A percentile compares a stretch with the other conserved stretches of the same genome.
These are phyloP conservation scores for Stereocaulon alpinum DNA, from an alignment of 495 filamentous ascomycete genomes.

Conservation along the genomic window DNA sequence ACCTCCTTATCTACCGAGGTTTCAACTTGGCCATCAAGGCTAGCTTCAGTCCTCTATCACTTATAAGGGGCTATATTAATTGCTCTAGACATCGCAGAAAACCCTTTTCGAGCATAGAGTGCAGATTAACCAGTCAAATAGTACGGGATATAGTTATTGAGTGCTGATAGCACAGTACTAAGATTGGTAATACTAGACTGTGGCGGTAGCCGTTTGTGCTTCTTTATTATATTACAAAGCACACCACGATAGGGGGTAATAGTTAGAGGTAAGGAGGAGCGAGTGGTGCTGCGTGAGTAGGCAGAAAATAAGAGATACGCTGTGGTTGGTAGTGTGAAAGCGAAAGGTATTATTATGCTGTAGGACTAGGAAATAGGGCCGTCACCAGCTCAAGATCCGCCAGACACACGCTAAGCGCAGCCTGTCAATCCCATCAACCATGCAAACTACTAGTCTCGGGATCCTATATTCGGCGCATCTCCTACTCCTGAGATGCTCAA, in stretches of 20 bases:
- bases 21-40: too few species aligned
- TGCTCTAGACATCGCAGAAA: too few species aligned
- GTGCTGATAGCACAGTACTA: constrained; percentile 49
- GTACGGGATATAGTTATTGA: constrained; percentile 43
- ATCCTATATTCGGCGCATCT: too few species aligned
- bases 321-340: constrained; percentile 74
- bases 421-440: too few species aligned
- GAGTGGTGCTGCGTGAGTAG: constrained; percentile 52
- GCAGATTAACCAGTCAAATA: too few species aligned
- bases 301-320: constrained; percentile 69
- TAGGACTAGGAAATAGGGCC: background rate
- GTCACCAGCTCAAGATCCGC: background rate
- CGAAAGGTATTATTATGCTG: constrained; percentile 59
- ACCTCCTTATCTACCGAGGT: too few species aligned
- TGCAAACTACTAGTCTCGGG: too few species aligned
- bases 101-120: too few species aligned
- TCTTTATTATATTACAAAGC: constrained; percentile 65
- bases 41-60: too few species aligned
- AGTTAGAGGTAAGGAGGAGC: constrained; percentile 71
- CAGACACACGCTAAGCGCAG: too few species aligned
- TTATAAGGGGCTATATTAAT: too few species aligned
- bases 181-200: constrained; percentile 56
- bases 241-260: constrained; percentile 70
- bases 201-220: constrained; percentile 66
- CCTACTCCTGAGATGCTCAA: too few species aligned